Evolutionary conservation across 768 basidiomycete genomes (phyloP), one percentile per base, ranked within the genome.

Genomic region (Kwoniella sp.): DNA sequence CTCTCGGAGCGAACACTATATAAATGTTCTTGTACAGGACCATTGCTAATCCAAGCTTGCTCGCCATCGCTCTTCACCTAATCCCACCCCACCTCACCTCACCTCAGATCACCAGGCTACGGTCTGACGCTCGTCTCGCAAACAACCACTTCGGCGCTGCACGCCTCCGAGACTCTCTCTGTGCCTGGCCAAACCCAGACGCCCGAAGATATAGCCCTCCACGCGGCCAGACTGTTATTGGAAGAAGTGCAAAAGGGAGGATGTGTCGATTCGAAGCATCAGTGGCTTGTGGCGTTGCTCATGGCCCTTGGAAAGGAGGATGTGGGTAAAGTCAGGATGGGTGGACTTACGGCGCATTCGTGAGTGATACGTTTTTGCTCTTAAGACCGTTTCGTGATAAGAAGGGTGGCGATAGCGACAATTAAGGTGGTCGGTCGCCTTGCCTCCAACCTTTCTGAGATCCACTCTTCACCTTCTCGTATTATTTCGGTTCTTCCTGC

Each of bases 261-360:
- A 3, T 97, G 95, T 75, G 86, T 97, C 1, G 96, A 98, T 79
- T 85, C 88, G 51, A 87, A 89, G 69, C 93, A 94, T 76, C 96
- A 99, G 81, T 85, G 84, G 53, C 83, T 98, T 9, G 89, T 94
- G 3, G 83, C 95, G 45, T 81, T 95, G 37, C 85, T 92, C 84
- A 94, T 99, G 92, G 89, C 90, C 2, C 83, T 98, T n/a, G 96
- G 96, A 9, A 94, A 92, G 66, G 96, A 98, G 77, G 96, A 99
- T 77, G 93, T 98, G 0, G 92, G 93, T 0, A 87, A 90, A 66
- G 92, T 91, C 82, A 84, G 87, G 63, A 90, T 98, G 87, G 87
- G 89, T 3, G 88, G 90, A 72, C 87, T 92, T 20, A 92, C 91
- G 12, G 81, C 86, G 17, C 85, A 90, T 79, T 91, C 91, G 91